A percentile compares a stretch with the other conserved stretches of the same genome.
Conservation (phyloP, 2,329 filamentous ascomycete species). For the Cytospora mali region DNA sequence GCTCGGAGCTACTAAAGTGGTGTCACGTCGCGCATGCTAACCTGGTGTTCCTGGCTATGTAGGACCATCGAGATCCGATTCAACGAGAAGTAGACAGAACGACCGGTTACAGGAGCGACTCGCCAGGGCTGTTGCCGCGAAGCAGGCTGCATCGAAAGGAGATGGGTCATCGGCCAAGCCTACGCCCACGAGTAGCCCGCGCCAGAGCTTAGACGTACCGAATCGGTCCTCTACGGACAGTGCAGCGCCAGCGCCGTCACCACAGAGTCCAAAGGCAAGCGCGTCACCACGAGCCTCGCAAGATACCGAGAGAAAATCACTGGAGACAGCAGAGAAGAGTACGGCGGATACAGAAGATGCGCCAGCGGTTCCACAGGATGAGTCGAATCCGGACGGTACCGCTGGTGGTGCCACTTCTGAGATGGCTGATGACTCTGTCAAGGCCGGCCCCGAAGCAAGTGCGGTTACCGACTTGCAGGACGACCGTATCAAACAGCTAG, state of each 20-base stretch:
- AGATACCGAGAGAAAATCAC: conserved; percentile 30
- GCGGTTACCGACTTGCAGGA: conserved; percentile 42
- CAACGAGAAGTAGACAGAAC: conserved; percentile 60
- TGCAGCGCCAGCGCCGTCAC: conserved; percentile 10
- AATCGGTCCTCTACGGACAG: conserved; percentile 39
- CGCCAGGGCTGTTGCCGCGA: conserved; percentile 82
- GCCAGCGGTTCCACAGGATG: conserved; percentile 8
- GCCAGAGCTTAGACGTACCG: conserved; percentile 44
- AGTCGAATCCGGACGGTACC: conserved; percentile 7
- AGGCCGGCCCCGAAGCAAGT: conserved; percentile 3
- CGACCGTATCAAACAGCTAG: conserved; percentile 42
- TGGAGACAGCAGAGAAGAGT: conserved; percentile 11
- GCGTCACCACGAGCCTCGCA: conserved; percentile 33
- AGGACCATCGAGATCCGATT: conserved; percentile 65
- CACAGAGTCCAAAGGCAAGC: conserved; percentile 11
- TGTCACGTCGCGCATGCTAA: conserved; percentile 16
- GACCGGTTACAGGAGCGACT: conserved; percentile 88
- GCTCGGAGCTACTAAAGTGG: too few species aligned
- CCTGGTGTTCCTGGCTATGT: conserved; percentile 22
- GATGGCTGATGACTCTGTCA: conserved; percentile 4
- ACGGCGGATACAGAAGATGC: conserved; percentile 10
- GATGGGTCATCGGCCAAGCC: conserved; percentile 49
- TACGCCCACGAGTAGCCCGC: conserved; percentile 44
- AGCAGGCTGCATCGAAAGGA: conserved; percentile 50
- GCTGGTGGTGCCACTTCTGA: conserved; percentile 5